phyloP scores from a whole-genome alignment of 768 basidiomycete species.

The Tricholomella constricta region DNA sequence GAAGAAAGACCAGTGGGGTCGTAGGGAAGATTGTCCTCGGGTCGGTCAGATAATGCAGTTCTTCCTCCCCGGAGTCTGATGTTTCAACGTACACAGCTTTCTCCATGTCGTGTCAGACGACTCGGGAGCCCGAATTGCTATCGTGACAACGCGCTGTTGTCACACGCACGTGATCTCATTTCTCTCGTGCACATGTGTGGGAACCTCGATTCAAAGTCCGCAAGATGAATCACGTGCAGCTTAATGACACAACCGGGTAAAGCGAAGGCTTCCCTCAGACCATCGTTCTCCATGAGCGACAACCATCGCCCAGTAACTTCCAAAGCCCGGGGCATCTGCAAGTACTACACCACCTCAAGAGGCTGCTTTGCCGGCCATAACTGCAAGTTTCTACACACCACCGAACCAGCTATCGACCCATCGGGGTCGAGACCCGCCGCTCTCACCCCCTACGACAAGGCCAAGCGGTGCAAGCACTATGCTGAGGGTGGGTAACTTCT shows the following conservation, averaged over 20 bases:
- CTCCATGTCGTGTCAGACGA: slow-evolving; percentile 22
- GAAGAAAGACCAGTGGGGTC: not conserved
- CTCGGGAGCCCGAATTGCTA: not conserved
- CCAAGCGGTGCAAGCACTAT: slow-evolving; percentile 70
- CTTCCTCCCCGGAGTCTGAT: slow-evolving; percentile 64
- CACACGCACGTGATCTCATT: too few relatives aligned
- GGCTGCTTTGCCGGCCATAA: slow-evolving; percentile 69
- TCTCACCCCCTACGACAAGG: slow-evolving; percentile 70
- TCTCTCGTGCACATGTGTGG: too few relatives aligned
- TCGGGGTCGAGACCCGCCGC: slow-evolving; percentile 32
- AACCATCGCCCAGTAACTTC: slow-evolving; percentile 60
- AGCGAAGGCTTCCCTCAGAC: not conserved
- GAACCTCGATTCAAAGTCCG: too few relatives aligned
- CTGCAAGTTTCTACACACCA: slow-evolving; percentile 79
- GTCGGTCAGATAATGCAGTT: slow-evolving; percentile 26
- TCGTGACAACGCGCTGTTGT: slow-evolving; percentile 14
- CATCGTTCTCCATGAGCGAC: slow-evolving; percentile 17
- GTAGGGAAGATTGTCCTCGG: not conserved
- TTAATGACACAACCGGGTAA: not conserved
- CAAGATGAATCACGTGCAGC: slow-evolving; percentile 9
- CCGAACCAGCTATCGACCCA: slow-evolving; percentile 28
- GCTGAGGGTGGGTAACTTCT: slow-evolving; percentile 46
- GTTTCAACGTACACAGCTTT: slow-evolving; percentile 58
- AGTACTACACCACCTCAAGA: slow-evolving; percentile 59
- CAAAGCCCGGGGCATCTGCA: slow-evolving; percentile 71